phyloP scores from a whole-genome alignment of 1,284 basidiomycete species.

The Ganoderma lingzhi region DNA sequence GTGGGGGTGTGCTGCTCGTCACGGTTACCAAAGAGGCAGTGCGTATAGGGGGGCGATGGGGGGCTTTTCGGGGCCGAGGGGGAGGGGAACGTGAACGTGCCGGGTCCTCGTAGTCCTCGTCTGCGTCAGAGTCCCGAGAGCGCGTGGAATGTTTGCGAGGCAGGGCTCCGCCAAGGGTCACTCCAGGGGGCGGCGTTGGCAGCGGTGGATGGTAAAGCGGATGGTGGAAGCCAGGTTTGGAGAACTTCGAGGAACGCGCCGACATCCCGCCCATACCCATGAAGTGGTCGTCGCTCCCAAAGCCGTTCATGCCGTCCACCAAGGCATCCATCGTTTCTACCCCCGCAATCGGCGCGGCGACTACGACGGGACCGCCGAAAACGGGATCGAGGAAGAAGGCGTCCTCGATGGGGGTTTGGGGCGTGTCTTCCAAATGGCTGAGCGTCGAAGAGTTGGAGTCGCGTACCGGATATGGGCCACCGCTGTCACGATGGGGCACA shows the following conservation, averaged over 20 bases:
- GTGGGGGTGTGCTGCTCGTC: slow-evolving; percentile 20
- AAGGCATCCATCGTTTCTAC: slow-evolving; percentile 87
- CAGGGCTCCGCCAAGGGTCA: slow-evolving; percentile 74
- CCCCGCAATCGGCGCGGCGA: slow-evolving; percentile 77
- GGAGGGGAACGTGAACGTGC: slow-evolving; percentile 25
- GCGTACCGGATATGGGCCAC: slow-evolving; percentile 52
- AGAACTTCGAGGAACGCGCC: slow-evolving; percentile 56
- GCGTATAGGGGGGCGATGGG: slow-evolving; percentile 21
- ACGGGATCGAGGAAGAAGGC: slow-evolving; percentile 52
- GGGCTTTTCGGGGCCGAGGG: slow-evolving; percentile 23
- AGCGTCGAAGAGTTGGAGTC: slow-evolving; percentile 69
- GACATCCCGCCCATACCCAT: slow-evolving; percentile 50
- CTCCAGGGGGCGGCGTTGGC: slow-evolving; percentile 80
- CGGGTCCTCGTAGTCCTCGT: slow-evolving; percentile 46
- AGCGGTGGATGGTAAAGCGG: slow-evolving; percentile 82
- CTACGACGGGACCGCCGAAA: slow-evolving; percentile 68
- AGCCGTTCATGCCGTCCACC: slow-evolving; percentile 83
- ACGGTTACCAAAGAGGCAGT: slow-evolving; percentile 21
- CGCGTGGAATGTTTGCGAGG: slow-evolving; percentile 47
- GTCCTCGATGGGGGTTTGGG: slow-evolving; percentile 70
- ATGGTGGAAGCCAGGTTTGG: slow-evolving; percentile 48
- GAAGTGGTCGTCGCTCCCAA: slow-evolving; percentile 57
- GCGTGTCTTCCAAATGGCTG: slow-evolving; percentile 68
- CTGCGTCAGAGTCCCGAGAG: slow-evolving; percentile 56
- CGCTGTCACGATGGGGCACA: slow-evolving; percentile 47